Conservation (phyloP, 148 eudicot species). For the Rhododendron vialii region DNA sequence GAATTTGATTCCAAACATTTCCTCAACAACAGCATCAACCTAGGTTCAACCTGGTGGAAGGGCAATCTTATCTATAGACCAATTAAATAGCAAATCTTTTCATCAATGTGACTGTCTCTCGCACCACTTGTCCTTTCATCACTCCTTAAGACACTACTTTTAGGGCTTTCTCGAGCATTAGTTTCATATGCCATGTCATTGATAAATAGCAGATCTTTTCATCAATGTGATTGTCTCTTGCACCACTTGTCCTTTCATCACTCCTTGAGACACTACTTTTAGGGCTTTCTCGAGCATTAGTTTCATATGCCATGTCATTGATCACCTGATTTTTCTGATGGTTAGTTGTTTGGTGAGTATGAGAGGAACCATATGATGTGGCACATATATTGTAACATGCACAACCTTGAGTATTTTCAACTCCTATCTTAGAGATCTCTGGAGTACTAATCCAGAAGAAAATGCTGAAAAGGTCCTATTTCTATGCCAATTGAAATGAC, state of each 20-base stretch:
- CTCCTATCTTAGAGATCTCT: too few relatives aligned
- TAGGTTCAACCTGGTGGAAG: constrained; percentile 39
- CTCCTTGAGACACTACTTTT: constrained; percentile 31
- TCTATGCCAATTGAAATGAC: too few relatives aligned
- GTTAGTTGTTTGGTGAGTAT: not conserved
- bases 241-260: constrained; percentile 10
- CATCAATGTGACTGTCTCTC: constrained; percentile 25
- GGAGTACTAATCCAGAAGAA: too few relatives aligned
- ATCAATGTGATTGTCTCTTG: constrained; percentile 23
- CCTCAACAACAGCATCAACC: constrained; percentile 51
- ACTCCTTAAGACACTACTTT: constrained; percentile 32
- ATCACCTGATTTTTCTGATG: constrained; percentile 18
- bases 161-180: constrained; percentile 17
- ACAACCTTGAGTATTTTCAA: not conserved
- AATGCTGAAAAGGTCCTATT: not conserved
- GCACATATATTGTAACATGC: not conserved
- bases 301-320: constrained; percentile 14
- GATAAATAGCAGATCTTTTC: constrained; percentile 32
- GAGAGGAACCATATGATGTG: not conserved
- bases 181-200: constrained; percentile 14
- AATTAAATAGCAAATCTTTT: constrained; percentile 32
- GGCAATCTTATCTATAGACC: constrained; percentile 39
- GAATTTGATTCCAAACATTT: constrained; percentile 60
- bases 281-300: constrained; percentile 15
- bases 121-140: constrained; percentile 6